Evolutionary conservation across 2,329 filamentous ascomycete species (phyloP).

Genomic region (Aspergillus texensis): DNA sequence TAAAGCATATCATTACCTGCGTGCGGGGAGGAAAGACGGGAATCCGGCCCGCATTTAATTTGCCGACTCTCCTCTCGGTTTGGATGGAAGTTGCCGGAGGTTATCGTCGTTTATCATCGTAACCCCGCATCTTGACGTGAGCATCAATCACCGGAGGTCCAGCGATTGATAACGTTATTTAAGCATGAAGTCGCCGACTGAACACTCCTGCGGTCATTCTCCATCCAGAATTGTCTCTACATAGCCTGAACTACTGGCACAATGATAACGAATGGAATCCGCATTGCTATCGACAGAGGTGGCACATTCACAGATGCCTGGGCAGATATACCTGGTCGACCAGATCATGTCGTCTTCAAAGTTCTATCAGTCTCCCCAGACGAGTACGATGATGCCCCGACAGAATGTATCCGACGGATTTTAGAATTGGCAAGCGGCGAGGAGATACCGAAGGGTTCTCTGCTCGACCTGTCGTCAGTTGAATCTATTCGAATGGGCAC

Average conservation of each 20-base stretch:
- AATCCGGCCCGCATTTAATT: background rate
- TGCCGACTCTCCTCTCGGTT: background rate
- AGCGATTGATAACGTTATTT: background rate
- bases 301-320: constrained; percentile 21
- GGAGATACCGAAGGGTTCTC: constrained; percentile 17
- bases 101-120: background rate
- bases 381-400: constrained; percentile 77
- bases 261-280: background rate
- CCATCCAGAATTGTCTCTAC: background rate
- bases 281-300: constrained; percentile 43
- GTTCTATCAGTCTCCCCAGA: constrained; percentile 82
- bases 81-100: background rate
- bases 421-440: constrained; percentile 13
- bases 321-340: background rate
- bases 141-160: background rate
- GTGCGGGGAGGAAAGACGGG: background rate
- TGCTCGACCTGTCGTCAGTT: constrained; percentile 20
- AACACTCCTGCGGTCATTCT: background rate
- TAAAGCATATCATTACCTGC: background rate
- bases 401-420: constrained; percentile 21
- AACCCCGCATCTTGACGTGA: background rate
- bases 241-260: background rate
- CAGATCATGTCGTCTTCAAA: constrained; percentile 71
- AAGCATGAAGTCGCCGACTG: background rate
- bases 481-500: constrained; percentile 79